A percentile compares a stretch with the other conserved stretches of the same genome.
Evolutionary conservation across 805 yeast species (phyloP).

Genomic region (Hanseniaspora hatyaiensis): DNA sequence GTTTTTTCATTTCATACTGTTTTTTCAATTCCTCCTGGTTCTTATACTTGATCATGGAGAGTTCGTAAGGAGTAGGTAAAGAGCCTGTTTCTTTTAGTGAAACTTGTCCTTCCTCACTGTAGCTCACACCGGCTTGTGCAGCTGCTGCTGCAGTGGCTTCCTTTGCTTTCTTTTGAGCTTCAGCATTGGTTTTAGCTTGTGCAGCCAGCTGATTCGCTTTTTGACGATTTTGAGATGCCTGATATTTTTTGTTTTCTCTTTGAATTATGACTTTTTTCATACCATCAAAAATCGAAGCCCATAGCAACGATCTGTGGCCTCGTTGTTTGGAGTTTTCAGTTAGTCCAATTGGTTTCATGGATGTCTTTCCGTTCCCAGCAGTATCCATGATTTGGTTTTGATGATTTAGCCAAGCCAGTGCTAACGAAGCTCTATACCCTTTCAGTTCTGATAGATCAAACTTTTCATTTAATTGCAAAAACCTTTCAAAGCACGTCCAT

Average conservation of each 20-base stretch:
- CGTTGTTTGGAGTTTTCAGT: conserved; percentile 84
- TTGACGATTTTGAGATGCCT: conserved; percentile 12
- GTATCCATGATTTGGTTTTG: conserved; percentile 66
- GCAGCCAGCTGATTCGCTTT: conserved; percentile 12
- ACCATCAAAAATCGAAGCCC: conserved; percentile 97
- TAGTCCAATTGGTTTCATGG: conserved; percentile 79
- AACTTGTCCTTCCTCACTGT: too few species aligned
- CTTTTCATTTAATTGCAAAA: conserved; percentile 80
- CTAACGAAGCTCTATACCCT: conserved; percentile 71
- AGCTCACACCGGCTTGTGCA: too few species aligned
- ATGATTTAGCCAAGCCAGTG: conserved; percentile 85
- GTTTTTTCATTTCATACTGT: conserved; percentile 19
- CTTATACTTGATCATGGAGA: conserved; percentile 71
- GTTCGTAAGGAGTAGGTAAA: conserved; percentile 65
- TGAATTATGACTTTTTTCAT: conserved; percentile 81
- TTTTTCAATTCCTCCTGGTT: conserved; percentile 78
- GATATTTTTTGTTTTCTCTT: conserved; percentile 46
- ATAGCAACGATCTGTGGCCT: conserved; percentile 79
- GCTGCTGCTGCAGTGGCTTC: conserved; percentile 40
- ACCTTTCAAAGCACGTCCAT: conserved; percentile 97
- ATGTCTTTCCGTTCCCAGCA: conserved; percentile 6
- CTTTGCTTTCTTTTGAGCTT: conserved; percentile 26
- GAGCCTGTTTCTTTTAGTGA: too few species aligned
- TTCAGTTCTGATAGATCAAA: conserved; percentile 79
- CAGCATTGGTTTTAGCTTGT: conserved; percentile 11